Conservation (phyloP, 2,329 filamentous ascomycete genomes). For the Lizonia empirigonia region DNA sequence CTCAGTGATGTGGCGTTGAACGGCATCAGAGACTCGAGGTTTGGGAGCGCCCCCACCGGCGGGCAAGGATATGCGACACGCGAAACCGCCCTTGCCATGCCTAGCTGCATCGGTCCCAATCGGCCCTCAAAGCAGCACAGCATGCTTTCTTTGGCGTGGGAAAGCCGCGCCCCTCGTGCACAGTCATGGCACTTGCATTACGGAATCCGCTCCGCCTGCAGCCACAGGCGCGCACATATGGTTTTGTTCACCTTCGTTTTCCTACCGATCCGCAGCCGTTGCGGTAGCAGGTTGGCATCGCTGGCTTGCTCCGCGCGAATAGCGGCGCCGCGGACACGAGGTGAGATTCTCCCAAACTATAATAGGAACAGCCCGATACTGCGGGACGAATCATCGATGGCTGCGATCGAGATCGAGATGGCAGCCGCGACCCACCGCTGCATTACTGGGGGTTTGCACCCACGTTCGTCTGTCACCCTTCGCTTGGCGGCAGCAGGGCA, state of each 20-base stretch:
- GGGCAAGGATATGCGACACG: conserved; percentile 32
- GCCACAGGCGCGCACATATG: background rate
- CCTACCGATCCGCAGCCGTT: conserved; percentile 33
- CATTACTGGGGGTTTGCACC: conserved; percentile 23
- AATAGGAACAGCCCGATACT: conserved; percentile 23
- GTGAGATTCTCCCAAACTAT: conserved; percentile 26
- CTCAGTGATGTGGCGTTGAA: too few relatives aligned
- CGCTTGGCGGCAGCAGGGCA: conserved; percentile 19
- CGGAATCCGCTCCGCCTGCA: conserved; percentile 20
- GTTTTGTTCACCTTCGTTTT: conserved; percentile 10
- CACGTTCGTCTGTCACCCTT: conserved; percentile 24
- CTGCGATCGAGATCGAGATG: conserved; percentile 40
- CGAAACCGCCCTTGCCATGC: conserved; percentile 26
- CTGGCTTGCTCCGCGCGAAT: conserved; percentile 30
- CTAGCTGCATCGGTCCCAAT: conserved; percentile 27
- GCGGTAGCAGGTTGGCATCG: conserved; percentile 28
- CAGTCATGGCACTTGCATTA: background rate
- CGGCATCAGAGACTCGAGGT: too few relatives aligned
- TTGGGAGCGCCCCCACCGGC: too few relatives aligned
- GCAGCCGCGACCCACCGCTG: conserved; percentile 26
- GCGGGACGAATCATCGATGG: conserved; percentile 29
- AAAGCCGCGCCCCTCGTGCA: conserved; percentile 14
- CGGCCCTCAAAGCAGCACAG: conserved; percentile 14
- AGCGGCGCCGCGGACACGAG: conserved; percentile 27
- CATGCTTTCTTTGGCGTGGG: conserved; percentile 18